phyloP scores from a whole-genome alignment of 2,329 filamentous ascomycete species.

The Aspergillus japonicus region DNA sequence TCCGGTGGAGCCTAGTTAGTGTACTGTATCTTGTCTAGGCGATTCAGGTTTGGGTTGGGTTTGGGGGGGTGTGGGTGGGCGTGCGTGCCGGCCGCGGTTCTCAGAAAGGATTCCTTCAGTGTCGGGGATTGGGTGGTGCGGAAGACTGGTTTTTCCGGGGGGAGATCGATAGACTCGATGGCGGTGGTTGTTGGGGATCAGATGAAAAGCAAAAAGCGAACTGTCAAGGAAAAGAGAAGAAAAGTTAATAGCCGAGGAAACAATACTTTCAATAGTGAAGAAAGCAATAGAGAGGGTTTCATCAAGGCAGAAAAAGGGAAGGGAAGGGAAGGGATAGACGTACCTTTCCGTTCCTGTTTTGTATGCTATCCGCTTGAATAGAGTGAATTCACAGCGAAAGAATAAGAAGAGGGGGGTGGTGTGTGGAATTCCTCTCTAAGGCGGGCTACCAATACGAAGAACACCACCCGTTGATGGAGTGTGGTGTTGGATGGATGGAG shows the following conservation, averaged over 20 bases:
- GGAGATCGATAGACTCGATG: constrained; percentile 2
- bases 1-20: constrained; percentile 18
- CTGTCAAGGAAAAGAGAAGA: constrained; percentile 9
- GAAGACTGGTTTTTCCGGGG: constrained; percentile 35
- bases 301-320: neutral
- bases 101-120: constrained; percentile 27
- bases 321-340: constrained; percentile 12
- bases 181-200: constrained; percentile 12
- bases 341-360: constrained; percentile 14
- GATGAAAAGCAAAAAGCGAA: constrained; percentile 15
- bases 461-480: constrained; percentile 7
- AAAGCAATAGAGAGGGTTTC: neutral
- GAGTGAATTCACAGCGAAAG: neutral
- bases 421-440: constrained; percentile 1
- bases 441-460: constrained; percentile 13
- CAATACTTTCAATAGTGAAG: neutral
- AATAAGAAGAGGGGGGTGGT: neutral
- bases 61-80: constrained; percentile 5
- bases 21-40: constrained; percentile 11
- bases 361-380: neutral
- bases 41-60: neutral
- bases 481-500: constrained; percentile 7
- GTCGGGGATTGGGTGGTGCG: constrained; percentile 26
- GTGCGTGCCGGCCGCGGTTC: constrained; percentile 29
- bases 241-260: constrained; percentile 2